Evolutionary conservation across 2,329 filamentous ascomycete genomes (phyloP).

Genomic region (Mollisia scopiformis): DNA sequence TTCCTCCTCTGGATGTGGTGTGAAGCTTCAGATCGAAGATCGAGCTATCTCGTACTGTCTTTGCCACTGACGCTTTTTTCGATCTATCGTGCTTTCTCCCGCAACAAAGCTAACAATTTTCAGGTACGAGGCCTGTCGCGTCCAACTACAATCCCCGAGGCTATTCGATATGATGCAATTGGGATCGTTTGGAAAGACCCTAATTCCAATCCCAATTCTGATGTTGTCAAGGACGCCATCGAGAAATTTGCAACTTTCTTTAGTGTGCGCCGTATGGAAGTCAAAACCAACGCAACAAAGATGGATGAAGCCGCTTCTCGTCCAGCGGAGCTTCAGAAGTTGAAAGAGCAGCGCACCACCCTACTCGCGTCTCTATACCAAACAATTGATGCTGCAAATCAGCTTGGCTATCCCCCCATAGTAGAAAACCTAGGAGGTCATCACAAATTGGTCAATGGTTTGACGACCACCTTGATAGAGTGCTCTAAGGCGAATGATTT

Average conservation of each 20-base stretch:
- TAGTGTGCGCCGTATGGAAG: slow-evolving; percentile 31
- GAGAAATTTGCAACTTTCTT: slow-evolving; percentile 37
- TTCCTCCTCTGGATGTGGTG: background rate
- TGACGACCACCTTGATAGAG: slow-evolving; percentile 57
- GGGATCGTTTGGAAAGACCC: slow-evolving; percentile 52
- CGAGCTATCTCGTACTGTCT: no score
- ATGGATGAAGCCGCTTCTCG: slow-evolving; percentile 30
- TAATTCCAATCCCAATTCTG: slow-evolving; percentile 31
- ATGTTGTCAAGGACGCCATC: slow-evolving; percentile 34
- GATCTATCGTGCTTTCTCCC: no score
- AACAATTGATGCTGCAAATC: slow-evolving; percentile 56
- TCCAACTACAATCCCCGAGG: slow-evolving; percentile 49
- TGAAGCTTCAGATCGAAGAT: background rate
- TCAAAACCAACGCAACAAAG: slow-evolving; percentile 33
- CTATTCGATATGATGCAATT: slow-evolving; percentile 56
- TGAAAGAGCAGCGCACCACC: slow-evolving; percentile 46
- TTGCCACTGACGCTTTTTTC: background rate
- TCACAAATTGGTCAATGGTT: slow-evolving; percentile 56
- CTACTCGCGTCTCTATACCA: slow-evolving; percentile 53
- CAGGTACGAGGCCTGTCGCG: slow-evolving; percentile 34
- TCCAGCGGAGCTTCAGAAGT: slow-evolving; percentile 36
- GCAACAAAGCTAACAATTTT: slow-evolving; percentile 4
- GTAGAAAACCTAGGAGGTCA: slow-evolving; percentile 61
- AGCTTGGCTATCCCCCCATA: slow-evolving; percentile 57
- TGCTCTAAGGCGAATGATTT: slow-evolving; percentile 57